Evolutionary conservation across 2,329 filamentous ascomycete species (phyloP).

Genomic region (Thermochaetoides dissita): DNA sequence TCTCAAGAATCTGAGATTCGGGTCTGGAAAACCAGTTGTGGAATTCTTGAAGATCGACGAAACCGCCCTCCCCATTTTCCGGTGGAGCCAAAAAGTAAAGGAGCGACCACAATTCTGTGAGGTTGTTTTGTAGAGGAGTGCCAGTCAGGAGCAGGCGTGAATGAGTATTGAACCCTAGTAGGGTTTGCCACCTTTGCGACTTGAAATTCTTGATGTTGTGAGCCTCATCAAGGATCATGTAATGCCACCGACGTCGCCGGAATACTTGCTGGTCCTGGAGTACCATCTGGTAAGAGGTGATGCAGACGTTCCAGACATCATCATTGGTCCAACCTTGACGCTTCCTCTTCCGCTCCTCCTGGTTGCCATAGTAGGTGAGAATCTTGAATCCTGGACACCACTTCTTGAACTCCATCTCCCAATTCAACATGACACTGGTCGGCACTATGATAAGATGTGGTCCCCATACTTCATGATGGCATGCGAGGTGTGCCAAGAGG

Average conservation of each 20-base stretch:
- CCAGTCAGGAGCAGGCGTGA: conserved; percentile 80
- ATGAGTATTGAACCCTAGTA: conserved; percentile 85
- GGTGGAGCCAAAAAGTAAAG: conserved; percentile 94
- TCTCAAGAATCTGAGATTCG: conserved; percentile 90
- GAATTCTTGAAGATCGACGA: conserved; percentile 90
- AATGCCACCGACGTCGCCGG: conserved; percentile 87
- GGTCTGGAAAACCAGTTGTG: conserved; percentile 92
- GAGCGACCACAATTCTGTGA: conserved; percentile 92
- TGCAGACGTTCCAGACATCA: conserved; percentile 90
- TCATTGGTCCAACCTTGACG: conserved; percentile 87
- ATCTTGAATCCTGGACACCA: conserved; percentile 98
- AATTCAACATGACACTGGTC: conserved; percentile 97
- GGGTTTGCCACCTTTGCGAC: conserved; percentile 88
- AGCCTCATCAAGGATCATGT: conserved; percentile 94
- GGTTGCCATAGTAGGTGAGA: conserved; percentile 86
- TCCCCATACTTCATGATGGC: conserved; percentile 83
- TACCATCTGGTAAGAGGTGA: conserved; percentile 94
- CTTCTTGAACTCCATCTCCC: conserved; percentile 99
- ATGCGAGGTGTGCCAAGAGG: conserved; percentile 80
- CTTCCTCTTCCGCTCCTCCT: conserved; percentile 83
- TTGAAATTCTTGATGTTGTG: conserved; percentile 99
- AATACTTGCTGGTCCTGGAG: conserved; percentile 89
- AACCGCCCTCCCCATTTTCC: conserved; percentile 73
- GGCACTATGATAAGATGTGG: conserved; percentile 92
- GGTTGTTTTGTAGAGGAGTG: conserved; percentile 90